phyloP scores from a whole-genome alignment of 176 grass and related monocot species.

The Musa schizocarpa region DNA sequence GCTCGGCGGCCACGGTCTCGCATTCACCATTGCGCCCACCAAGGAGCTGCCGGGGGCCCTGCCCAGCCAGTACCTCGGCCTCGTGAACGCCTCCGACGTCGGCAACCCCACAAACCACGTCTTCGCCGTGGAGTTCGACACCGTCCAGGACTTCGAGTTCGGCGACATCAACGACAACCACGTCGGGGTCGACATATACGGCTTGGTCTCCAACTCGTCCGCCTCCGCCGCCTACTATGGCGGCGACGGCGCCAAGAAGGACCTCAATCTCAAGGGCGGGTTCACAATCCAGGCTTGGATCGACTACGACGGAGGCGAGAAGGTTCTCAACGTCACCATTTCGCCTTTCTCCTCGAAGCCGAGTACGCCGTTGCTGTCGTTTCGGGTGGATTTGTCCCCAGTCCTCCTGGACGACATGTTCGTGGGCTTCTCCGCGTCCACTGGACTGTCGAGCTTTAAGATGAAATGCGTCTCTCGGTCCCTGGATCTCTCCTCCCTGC shows the following conservation, averaged over 20 bases:
- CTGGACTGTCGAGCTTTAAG: slow-evolving; percentile 76
- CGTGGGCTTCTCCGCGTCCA: slow-evolving; percentile 80
- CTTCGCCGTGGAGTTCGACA: slow-evolving; percentile 88
- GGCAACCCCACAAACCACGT: slow-evolving; percentile 79
- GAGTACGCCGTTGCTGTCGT: slow-evolving; percentile 43
- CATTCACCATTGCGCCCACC: slow-evolving; percentile 46
- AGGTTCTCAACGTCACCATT: slow-evolving; percentile 43
- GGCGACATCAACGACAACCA: slow-evolving; percentile 84
- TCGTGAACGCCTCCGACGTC: slow-evolving; percentile 42
- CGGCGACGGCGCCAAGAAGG: background rate
- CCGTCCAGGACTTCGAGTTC: slow-evolving; percentile 94
- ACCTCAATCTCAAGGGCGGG: slow-evolving; percentile 56
- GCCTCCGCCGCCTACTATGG: slow-evolving; percentile 31
- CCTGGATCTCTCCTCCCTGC: slow-evolving; percentile 48
- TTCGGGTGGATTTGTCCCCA: slow-evolving; percentile 33
- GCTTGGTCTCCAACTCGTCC: slow-evolving; percentile 43
- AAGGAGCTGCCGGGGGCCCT: slow-evolving; percentile 52
- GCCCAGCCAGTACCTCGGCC: slow-evolving; percentile 71
- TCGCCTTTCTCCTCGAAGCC: slow-evolving; percentile 31
- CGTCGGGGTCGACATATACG: slow-evolving; percentile 69
- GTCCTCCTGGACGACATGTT: slow-evolving; percentile 57
- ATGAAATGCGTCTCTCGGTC: slow-evolving; percentile 34
- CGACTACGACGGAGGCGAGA: slow-evolving; percentile 52
- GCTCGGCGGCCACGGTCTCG: slow-evolving; percentile 70
- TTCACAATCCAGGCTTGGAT: slow-evolving; percentile 54